Percentiles rank a stretch among this genome's conserved stretches.
These are phyloP conservation scores for Talaromyces sp. DNA, from an alignment of 2,329 filamentous ascomycete species.

Conservation along the genomic window DNA sequence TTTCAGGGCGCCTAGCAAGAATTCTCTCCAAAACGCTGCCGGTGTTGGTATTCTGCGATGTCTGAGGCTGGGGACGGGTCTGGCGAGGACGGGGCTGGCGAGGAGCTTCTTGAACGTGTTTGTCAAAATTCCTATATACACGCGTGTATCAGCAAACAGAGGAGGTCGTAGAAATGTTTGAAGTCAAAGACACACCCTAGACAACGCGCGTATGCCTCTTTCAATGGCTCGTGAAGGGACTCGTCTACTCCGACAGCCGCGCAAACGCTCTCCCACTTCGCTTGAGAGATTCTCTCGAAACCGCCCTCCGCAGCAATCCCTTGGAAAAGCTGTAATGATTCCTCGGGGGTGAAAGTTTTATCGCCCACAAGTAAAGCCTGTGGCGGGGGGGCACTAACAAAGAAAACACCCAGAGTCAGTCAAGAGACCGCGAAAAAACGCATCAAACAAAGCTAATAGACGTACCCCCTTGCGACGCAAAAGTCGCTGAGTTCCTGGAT, in stretches of 20 bases:
- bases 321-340: not conserved
- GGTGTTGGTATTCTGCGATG: not conserved
- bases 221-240: not conserved
- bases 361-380: not conserved
- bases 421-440: not conserved
- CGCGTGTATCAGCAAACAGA: not conserved
- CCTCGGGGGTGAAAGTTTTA: not conserved
- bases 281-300: not conserved
- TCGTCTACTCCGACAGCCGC: not conserved
- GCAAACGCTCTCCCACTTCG: not conserved
- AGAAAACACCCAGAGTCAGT: not conserved
- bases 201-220: not conserved
- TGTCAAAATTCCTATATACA: not conserved
- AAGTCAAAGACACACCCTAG: not conserved
- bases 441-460: not conserved
- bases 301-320: not conserved
- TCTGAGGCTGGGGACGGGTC: not conserved
- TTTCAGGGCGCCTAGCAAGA: not conserved
- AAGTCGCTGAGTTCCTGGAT: not conserved
- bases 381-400: not conserved
- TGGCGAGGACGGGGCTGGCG: not conserved
- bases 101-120: not conserved
- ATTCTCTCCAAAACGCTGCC: not conserved
- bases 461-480: conserved; percentile 8
- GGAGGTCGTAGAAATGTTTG: not conserved